These are phyloP conservation scores for Cystobasidium slooffiae DNA, from an alignment of 1,284 basidiomycete species.

Conservation along the genomic window DNA sequence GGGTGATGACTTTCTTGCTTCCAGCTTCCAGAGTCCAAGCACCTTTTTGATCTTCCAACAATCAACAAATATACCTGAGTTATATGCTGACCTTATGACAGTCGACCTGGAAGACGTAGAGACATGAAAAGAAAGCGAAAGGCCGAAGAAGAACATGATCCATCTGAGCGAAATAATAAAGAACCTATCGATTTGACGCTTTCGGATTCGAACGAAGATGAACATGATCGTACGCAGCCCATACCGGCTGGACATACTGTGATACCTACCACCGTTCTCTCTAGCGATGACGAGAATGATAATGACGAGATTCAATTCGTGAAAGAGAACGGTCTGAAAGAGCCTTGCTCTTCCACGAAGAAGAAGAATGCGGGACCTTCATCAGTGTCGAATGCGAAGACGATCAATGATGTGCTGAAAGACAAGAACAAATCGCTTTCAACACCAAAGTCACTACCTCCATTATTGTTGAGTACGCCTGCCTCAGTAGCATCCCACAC, in stretches of 20 bases:
- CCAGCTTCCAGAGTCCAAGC: too few relatives aligned
- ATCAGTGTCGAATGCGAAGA: background rate
- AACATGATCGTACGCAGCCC: background rate
- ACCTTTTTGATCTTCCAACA: too few relatives aligned
- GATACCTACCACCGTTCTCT: background rate
- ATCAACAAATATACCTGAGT: too few relatives aligned
- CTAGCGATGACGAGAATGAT: background rate
- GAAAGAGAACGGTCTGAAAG: background rate
- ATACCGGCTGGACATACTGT: background rate
- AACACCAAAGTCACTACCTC: slow-evolving; percentile 19
- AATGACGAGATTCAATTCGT: slow-evolving; percentile 6
- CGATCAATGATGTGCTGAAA: slow-evolving; percentile 15
- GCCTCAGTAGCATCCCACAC: slow-evolving; percentile 35
- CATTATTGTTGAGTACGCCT: slow-evolving; percentile 32
- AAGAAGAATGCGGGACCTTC: background rate
- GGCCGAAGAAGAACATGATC: background rate
- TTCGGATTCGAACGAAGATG: slow-evolving; percentile 20
- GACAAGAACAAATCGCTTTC: slow-evolving; percentile 1
- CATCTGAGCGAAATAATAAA: background rate
- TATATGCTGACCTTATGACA: too few relatives aligned
- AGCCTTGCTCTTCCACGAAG: background rate
- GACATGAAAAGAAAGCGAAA: slow-evolving; percentile 9
- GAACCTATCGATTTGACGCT: slow-evolving; percentile 18
- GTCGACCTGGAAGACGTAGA: too few relatives aligned
- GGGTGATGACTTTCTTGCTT: too few relatives aligned